These are phyloP conservation scores for Sclerotinia glacialis DNA, from an alignment of 2,329 filamentous ascomycete genomes.

Conservation along the genomic window DNA sequence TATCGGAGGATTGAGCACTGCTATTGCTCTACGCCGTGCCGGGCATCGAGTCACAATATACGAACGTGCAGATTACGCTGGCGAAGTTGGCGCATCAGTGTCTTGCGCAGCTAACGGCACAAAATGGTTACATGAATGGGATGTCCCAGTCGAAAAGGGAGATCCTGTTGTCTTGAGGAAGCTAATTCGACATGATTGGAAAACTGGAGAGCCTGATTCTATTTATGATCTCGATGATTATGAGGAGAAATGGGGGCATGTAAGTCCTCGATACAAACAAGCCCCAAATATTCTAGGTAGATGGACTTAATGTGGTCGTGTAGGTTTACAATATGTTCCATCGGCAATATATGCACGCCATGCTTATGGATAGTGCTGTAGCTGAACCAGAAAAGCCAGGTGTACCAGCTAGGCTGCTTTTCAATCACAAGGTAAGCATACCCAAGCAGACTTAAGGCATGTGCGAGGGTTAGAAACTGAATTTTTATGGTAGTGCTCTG, in stretches of 20 bases:
- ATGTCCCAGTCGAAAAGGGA: conserved; percentile 59
- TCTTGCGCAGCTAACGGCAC: conserved; percentile 68
- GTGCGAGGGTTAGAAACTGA: neutral
- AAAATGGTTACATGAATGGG: conserved; percentile 66
- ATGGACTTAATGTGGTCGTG: neutral
- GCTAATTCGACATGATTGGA: conserved; percentile 68
- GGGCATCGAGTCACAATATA: conserved; percentile 60
- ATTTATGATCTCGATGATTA: conserved; percentile 54
- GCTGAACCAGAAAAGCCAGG: conserved; percentile 54
- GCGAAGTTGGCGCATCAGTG: conserved; percentile 64
- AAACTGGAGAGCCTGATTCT: conserved; percentile 59
- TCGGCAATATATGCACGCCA: conserved; percentile 63
- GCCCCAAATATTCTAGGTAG: neutral
- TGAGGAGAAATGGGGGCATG: conserved; percentile 60
- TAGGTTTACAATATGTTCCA: conserved; percentile 66
- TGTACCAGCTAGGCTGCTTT: conserved; percentile 49
- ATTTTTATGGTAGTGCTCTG: neutral
- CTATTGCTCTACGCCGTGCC: conserved; percentile 50
- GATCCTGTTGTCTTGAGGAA: conserved; percentile 62
- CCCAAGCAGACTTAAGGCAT: conserved; percentile 30
- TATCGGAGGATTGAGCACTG: conserved; percentile 48
- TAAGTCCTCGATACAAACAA: conserved; percentile 25
- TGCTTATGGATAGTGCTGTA: conserved; percentile 59
- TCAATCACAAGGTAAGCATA: conserved; percentile 53
- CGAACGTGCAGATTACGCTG: conserved; percentile 61